A percentile compares a stretch with the other conserved stretches of the same genome.
Evolutionary conservation across 129 eudicot species (phyloP).

Genomic region (Logfia minima): DNA sequence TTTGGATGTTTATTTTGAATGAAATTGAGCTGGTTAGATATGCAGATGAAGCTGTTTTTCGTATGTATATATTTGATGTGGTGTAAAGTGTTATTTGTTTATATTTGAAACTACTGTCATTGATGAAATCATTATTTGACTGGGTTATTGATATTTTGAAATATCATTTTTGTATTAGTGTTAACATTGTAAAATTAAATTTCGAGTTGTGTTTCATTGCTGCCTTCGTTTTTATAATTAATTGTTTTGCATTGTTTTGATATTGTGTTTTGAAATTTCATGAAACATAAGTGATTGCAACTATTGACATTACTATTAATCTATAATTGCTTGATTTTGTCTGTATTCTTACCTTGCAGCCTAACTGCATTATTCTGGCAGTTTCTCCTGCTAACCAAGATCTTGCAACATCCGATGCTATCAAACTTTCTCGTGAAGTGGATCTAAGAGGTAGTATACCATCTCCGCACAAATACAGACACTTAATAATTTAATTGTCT

Average conservation of each 20-base stretch:
- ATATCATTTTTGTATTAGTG: background rate
- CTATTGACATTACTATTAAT: too few relatives aligned
- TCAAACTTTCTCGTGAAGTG: conserved; percentile 63
- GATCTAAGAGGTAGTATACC: too few relatives aligned
- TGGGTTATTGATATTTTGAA: background rate
- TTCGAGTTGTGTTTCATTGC: background rate
- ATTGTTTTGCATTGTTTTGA: too few relatives aligned
- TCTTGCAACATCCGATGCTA: conserved; percentile 98
- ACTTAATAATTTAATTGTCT: too few relatives aligned
- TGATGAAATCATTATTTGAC: background rate
- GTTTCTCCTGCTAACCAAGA: conserved; percentile 99
- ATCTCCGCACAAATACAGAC: too few relatives aligned
- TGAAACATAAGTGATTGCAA: too few relatives aligned
- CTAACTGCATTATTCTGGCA: conserved; percentile 94
- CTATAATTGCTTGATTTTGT: too few relatives aligned
- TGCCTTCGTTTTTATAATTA: background rate
- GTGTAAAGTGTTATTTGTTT: background rate
- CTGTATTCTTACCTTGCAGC: conserved; percentile 58
- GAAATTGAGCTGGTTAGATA: too few relatives aligned
- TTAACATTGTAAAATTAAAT: background rate
- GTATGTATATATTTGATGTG: too few relatives aligned
- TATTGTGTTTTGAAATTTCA: too few relatives aligned
- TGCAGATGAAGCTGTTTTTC: too few relatives aligned
- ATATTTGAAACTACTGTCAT: too few relatives aligned
- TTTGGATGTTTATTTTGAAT: background rate